phyloP scores from a whole-genome alignment of 495 filamentous ascomycete species.

The Xylaria castorea region DNA sequence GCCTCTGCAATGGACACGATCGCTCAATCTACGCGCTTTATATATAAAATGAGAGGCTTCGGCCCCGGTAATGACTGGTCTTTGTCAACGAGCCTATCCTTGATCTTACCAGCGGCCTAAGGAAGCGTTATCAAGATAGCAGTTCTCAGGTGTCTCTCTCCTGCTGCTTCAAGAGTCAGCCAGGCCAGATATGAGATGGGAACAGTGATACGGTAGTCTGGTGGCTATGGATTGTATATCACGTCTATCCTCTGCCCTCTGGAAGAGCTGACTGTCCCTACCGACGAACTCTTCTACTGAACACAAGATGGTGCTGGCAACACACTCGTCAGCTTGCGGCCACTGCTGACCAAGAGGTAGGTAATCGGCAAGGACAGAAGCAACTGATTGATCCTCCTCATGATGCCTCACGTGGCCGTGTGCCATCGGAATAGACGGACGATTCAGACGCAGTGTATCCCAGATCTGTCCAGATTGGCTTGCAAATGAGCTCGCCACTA shows the following conservation, averaged over 20 bases:
- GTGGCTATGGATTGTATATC: background rate
- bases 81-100: background rate
- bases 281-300: background rate
- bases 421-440: background rate
- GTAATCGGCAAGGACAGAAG: background rate
- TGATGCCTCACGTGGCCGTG: constrained; percentile 17
- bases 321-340: background rate
- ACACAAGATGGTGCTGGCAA: background rate
- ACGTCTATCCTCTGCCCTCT: background rate
- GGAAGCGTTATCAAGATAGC: constrained; percentile 23
- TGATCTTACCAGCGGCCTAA: background rate
- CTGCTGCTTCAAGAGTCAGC: constrained; percentile 19
- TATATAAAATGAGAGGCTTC: constrained; percentile 5
- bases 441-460: constrained; percentile 9
- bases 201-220: background rate
- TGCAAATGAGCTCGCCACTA: constrained; percentile 3
- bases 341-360: constrained; percentile 1
- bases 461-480: constrained; percentile 5
- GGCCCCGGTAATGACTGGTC: background rate
- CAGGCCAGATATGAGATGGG: constrained; percentile 4
- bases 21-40: background rate
- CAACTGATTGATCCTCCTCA: background rate
- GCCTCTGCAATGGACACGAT: background rate
- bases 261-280: background rate
- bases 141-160: background rate